Base-by-base conservation (phyloP, 805 yeast genomes). In the Candida michaelii region DNA sequence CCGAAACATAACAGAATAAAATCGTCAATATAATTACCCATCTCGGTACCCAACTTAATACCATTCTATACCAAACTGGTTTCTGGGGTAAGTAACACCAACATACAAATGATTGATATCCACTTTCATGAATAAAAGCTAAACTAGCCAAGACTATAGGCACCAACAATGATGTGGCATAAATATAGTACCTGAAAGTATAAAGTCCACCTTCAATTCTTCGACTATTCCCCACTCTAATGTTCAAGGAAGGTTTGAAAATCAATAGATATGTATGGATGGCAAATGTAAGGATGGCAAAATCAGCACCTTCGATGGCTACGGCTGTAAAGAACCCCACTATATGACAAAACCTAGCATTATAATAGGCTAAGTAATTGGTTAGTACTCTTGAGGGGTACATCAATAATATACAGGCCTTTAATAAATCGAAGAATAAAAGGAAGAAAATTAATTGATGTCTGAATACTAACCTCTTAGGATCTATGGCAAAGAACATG, bases 271-370 rank as follows among this genome's bases (percentile, higher is more conserved):
- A 87, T 8, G 91, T 84, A 62, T 89, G 96, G 12, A 89, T 63
- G 1, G 97, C 96, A 63, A 89, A 85, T 27, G 83, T 74, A 24
- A 88, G 66, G 40, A 89, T 89, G 13, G 93, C 89, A 27, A 88
- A 56, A 62, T 89, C 97, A 1, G 90, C 89, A 15, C 95, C 95
- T 61, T 87, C 95, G 11, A 85, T 83, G 16, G 88, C 74, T 30
- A 82, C 72, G 3, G 90, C 86, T 1, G 95, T 85, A 61, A 87
- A 81, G 70, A 85, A 89, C 2, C 96, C 96, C 27, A 84, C 74
- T 4, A 80, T 77, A 54, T 82, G 79, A 52, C 83, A 78, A 55
- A 84, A 79, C 23, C 59, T 60, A 30, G 68, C 62, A 50, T 69
- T 70, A 42, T 70, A 73, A 56, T 78, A 80, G 6, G 79, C 63